Base-by-base conservation (phyloP, 2,329 filamentous ascomycete genomes). In the Fusarium sp. region DNA sequence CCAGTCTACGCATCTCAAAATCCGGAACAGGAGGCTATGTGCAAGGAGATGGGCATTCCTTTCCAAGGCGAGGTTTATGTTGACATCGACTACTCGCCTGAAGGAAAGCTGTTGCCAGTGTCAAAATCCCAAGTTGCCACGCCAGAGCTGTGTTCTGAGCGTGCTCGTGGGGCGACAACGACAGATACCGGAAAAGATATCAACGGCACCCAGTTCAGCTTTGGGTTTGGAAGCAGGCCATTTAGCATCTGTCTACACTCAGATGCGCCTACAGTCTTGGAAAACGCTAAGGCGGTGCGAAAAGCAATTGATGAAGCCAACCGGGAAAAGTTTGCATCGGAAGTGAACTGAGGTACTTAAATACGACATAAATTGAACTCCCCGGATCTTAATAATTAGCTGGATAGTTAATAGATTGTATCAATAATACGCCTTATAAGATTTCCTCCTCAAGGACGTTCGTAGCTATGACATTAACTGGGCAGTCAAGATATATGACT, bases 1-100 rank as follows among this genome's bases (percentile, higher is more conserved):
- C 78, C 78, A 0, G 73, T 79, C 5, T 79, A 78, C 44, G 74
- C 71, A 4, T 74, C 47, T 36, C 47, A 50, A 15, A 50, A 50
- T 15, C 10, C 47, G 12, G 47, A 36, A 34, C 47, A 50, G 36
- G 47, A 50, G 23, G 47, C 30, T 11, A 50, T 50, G 47, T 50
- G 47, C 30, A 50, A 50, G 11, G 47, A 50, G 30, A 7, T 50
- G n/a, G 47, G 47, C 4, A 50, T 50, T 23, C 47, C 30, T 3
- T 50, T 50, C 47, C 47, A 50, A 3, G 47, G 47, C 30, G 47
- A 50, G 12, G 30, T 50, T 10, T 50, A 50, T 8, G 47, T 50
- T 9, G 47, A 50, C 16, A 50, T 50, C 12, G 47, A 50, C 47
- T 50, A 50, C 7, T 50, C 47, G 0, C 47, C 47, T 3, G 47